A percentile compares a stretch with the other conserved stretches of the same genome.
Evolutionary conservation across 1,284 basidiomycete species (phyloP).

Genomic region (Cystobasidiaceae sp.): DNA sequence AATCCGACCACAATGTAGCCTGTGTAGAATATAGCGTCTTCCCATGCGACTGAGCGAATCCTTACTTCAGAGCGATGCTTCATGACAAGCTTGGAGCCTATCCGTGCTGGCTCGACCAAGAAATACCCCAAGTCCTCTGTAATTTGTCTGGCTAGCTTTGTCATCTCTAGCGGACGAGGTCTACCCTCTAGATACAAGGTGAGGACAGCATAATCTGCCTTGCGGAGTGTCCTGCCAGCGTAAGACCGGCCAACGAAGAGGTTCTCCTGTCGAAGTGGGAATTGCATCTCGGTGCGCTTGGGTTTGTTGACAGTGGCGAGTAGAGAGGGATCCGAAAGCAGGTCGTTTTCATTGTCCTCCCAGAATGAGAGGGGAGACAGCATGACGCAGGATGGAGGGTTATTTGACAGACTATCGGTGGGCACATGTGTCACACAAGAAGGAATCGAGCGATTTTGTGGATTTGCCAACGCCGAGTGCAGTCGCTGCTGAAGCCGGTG

Average conservation of each 20-base stretch:
- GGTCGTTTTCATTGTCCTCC: conserved; percentile 55
- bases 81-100: not conserved
- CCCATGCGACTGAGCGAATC: conserved; percentile 32
- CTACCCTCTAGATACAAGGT: conserved; percentile 70
- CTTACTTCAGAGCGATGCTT: conserved; percentile 36
- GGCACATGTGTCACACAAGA: conserved; percentile 28
- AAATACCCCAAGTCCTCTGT: conserved; percentile 27
- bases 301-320: conserved; percentile 55
- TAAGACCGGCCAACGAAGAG: conserved; percentile 32
- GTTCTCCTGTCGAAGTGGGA: conserved; percentile 29
- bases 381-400: conserved; percentile 54
- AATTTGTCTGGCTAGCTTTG: conserved; percentile 5
- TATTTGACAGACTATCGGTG: not conserved
- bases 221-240: conserved; percentile 53
- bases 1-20: conserved; percentile 74
- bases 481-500: conserved; percentile 35
- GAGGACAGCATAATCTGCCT: conserved; percentile 63
- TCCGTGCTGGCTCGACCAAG: conserved; percentile 31
- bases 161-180: conserved; percentile 8
- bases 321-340: conserved; percentile 58
- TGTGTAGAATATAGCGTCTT: conserved; percentile 60
- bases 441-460: conserved; percentile 3
- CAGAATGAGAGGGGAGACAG: conserved; percentile 69
- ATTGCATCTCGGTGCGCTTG: conserved; percentile 35
- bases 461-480: not conserved